phyloP scores from a whole-genome alignment of 2,329 filamentous ascomycete species.

The Phialophora verrucosa region DNA sequence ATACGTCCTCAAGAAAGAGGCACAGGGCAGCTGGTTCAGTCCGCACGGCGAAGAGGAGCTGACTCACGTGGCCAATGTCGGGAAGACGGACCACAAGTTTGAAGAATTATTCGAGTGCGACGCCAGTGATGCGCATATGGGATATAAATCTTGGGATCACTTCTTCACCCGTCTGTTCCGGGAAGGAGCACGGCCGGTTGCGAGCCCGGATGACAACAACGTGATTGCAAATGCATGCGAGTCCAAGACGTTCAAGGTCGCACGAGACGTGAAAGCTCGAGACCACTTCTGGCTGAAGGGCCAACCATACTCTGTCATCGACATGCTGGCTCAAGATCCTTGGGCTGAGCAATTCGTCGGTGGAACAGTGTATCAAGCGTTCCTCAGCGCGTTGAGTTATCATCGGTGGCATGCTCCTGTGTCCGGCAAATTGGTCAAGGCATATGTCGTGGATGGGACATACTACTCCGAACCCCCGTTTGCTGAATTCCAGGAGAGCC shows the following conservation, averaged over 20 bases:
- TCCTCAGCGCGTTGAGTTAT: constrained; percentile 70
- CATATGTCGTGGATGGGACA: constrained; percentile 66
- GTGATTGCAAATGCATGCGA: constrained; percentile 70
- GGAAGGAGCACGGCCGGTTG: constrained; percentile 63
- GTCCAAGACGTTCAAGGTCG: constrained; percentile 62
- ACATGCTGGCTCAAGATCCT: constrained; percentile 67
- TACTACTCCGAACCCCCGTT: constrained; percentile 70
- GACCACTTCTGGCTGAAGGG: constrained; percentile 72
- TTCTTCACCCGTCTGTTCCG: constrained; percentile 70
- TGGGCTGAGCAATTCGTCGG: constrained; percentile 62
- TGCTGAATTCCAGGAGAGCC: constrained; percentile 51
- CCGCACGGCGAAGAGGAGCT: constrained; percentile 47
- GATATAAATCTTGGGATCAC: constrained; percentile 71
- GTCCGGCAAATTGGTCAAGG: constrained; percentile 63
- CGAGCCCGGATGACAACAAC: constrained; percentile 59
- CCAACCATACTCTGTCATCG: constrained; percentile 68
- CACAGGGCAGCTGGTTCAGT: constrained; percentile 50
- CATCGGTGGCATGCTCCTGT: constrained; percentile 77
- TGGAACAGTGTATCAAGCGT: constrained; percentile 73
- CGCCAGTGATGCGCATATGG: constrained; percentile 48
- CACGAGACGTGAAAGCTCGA: constrained; percentile 58
- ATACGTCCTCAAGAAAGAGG: constrained; percentile 49
- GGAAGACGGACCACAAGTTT: constrained; percentile 40
- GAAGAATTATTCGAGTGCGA: constrained; percentile 44
- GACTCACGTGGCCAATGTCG: constrained; percentile 41